phyloP scores from a whole-genome alignment of 805 yeast species.

The Osmozyma mogii region DNA sequence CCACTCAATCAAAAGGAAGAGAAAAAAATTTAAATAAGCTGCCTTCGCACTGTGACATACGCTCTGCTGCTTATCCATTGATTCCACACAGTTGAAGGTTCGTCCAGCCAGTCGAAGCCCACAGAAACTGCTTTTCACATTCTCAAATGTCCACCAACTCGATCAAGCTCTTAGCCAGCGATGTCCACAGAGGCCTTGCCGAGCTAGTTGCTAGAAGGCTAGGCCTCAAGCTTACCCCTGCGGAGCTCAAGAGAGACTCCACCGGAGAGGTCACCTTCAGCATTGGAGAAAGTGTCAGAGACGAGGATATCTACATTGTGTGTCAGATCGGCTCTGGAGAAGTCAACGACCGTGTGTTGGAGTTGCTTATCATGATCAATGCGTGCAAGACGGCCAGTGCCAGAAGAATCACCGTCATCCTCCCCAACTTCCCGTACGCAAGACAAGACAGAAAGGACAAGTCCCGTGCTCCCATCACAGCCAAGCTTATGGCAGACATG shows the following conservation, averaged over 20 bases:
- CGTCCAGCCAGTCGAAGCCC: too few species aligned
- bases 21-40: too few species aligned
- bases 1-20: too few species aligned
- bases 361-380: constrained; percentile 67
- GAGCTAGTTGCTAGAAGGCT: constrained; percentile 58
- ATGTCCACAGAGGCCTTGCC: constrained; percentile 61
- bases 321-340: constrained; percentile 76
- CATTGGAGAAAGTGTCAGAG: constrained; percentile 77
- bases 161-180: constrained; percentile 60
- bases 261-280: constrained; percentile 70
- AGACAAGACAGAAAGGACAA: constrained; percentile 84
- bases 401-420: constrained; percentile 72
- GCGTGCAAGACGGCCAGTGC: constrained; percentile 82
- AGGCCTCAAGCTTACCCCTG: constrained; percentile 54
- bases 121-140: too few species aligned
- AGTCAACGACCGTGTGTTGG: constrained; percentile 69
- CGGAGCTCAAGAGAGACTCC: constrained; percentile 56
- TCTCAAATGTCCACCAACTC: constrained; percentile 64
- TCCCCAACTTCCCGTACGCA: constrained; percentile 83
- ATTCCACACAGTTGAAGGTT: too few species aligned
- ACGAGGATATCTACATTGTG: constrained; percentile 73
- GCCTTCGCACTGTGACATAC: too few species aligned
- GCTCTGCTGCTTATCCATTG: too few species aligned
- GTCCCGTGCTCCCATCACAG: constrained; percentile 79
- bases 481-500: constrained; percentile 77